A percentile compares a stretch with the other conserved stretches of the same genome.
These are phyloP conservation scores for Fonsecaea pugnacius DNA, from an alignment of 2,329 filamentous ascomycete genomes.

Conservation along the genomic window DNA sequence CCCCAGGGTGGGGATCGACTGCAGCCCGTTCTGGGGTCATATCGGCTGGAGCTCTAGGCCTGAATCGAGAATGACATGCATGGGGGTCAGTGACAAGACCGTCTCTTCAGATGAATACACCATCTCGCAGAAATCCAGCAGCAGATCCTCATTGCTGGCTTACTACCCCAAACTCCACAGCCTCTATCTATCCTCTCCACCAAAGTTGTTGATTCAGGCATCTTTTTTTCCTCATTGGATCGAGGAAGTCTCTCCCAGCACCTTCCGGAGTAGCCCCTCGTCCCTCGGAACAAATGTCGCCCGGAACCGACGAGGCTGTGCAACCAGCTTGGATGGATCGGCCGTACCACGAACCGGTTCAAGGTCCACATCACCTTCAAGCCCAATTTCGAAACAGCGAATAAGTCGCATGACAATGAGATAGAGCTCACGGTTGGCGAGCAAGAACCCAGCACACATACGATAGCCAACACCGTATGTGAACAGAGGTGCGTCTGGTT, in stretches of 20 bases:
- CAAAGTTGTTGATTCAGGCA: background rate
- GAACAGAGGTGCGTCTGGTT: conserved; percentile 66
- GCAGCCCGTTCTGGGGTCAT: background rate
- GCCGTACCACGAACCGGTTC: background rate
- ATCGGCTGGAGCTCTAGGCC: background rate
- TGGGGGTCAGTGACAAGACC: background rate
- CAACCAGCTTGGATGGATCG: background rate
- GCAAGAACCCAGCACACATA: conserved; percentile 67
- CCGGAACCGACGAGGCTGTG: background rate
- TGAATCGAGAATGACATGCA: background rate
- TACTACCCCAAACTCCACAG: background rate
- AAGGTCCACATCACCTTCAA: background rate
- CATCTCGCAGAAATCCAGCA: background rate
- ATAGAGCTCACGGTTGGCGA: conserved; percentile 69
- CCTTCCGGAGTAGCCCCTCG: background rate
- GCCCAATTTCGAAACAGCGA: conserved; percentile 62
- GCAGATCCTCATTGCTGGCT: background rate
- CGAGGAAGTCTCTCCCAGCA: background rate
- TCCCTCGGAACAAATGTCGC: background rate
- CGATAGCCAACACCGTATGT: conserved; percentile 69
- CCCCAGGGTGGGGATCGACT: background rate
- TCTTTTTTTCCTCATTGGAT: background rate
- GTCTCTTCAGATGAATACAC: background rate
- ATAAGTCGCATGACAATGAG: conserved; percentile 66
- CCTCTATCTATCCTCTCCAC: background rate